phyloP scores from a whole-genome alignment of 768 basidiomycete species.

The Suillus paluster region DNA sequence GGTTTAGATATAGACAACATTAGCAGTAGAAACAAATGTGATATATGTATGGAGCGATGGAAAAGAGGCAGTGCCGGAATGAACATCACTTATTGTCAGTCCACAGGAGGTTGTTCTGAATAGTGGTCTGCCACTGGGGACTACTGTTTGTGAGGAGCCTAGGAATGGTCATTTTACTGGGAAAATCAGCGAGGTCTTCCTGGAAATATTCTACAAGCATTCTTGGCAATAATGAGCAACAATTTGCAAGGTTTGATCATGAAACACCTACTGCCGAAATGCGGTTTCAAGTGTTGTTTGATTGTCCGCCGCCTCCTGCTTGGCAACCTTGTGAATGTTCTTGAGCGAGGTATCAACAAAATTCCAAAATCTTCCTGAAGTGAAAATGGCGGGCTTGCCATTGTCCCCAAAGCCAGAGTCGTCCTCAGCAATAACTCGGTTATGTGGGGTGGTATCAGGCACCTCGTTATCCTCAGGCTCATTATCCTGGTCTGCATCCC shows the following conservation, averaged over 20 bases:
- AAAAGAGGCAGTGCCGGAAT: background rate
- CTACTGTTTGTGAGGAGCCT: background rate
- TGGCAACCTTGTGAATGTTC: background rate
- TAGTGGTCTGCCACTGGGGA: slow-evolving; percentile 1
- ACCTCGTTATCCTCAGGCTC: background rate
- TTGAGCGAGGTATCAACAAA: background rate
- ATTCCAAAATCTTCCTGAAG: background rate
- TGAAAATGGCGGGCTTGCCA: background rate
- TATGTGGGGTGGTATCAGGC: background rate
- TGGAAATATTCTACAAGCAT: background rate
- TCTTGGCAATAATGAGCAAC: background rate
- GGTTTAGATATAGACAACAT: background rate
- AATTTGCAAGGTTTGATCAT: background rate
- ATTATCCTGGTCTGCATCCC: background rate
- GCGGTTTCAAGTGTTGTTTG: background rate
- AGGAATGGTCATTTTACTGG: background rate
- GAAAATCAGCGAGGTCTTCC: background rate
- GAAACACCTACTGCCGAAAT: background rate
- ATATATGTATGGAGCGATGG: background rate
- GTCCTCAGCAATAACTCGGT: background rate
- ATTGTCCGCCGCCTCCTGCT: background rate
- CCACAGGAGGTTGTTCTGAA: background rate
- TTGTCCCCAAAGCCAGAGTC: background rate
- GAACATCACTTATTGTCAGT: background rate
- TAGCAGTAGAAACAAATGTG: background rate